Evolutionary conservation across 805 yeast genomes (phyloP), one percentile per base, ranked within the genome.

Genomic region (Metschnikowia vanudenii): DNA sequence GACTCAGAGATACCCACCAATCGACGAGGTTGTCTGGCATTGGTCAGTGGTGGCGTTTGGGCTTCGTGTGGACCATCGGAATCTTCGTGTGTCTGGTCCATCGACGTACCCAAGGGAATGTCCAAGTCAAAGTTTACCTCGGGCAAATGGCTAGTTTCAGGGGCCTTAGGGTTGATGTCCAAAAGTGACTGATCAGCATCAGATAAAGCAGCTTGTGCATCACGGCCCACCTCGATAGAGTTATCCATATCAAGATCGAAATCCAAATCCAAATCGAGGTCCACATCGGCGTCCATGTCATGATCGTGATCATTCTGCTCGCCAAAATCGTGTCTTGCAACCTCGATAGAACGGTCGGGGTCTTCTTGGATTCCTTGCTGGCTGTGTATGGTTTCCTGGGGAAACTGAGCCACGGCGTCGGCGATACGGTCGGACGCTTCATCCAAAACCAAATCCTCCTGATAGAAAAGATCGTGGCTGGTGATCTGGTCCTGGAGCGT

Each of bases 401-500:
- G 48, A 17, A 45, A 40, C 32, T 24, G 37, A 2, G 41, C 41
- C 28, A 24, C 43, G 26, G 48, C 48, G 11, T 39, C 18, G 4
- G 44, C 47, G 10, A 46, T 36, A 3, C 43, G 41, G 30, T 43
- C 41, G 1, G 43, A 30, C 14, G 55, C 62, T 13, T 65, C 70
- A 40, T 67, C 72, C 44, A 71, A 57, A 28, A 62, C 53, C 51
- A 73, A 65, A 28, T 85, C 85, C 38, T 81, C 87, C 53, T 82
- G 87, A 51, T 78, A 78, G 34, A 87, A 68, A 52, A 88, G 79
- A 58, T 88, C 95, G 32, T 82, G 75, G 49, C 83, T 88, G 0
- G 96, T 85, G 37, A 89, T 84, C 16, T 88, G 86, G 65, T 90
- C 96, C 57, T 77, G 81, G 54, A 90, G 71, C 1, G 82, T 78